These are phyloP conservation scores for Botrytis sinoallii DNA, from an alignment of 2,329 filamentous ascomycete genomes.

Conservation along the genomic window DNA sequence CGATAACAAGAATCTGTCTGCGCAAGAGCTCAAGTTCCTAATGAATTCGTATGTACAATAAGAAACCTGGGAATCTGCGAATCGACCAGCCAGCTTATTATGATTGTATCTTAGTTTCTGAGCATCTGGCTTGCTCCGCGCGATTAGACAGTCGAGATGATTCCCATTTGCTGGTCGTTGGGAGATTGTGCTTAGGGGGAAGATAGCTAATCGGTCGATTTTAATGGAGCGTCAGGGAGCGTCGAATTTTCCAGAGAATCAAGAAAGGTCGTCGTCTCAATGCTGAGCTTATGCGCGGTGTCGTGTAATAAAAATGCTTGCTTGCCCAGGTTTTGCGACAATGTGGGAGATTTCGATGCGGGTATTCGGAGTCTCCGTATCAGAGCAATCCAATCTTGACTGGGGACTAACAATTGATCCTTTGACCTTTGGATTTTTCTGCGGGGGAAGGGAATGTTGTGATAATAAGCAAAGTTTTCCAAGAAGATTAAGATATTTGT, in stretches of 20 bases:
- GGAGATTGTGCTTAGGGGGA: background rate
- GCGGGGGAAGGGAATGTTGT: constrained; percentile 14
- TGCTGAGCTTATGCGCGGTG: constrained; percentile 15
- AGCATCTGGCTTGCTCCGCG: background rate
- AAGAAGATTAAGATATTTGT: background rate
- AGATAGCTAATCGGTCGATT: background rate
- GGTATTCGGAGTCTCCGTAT: constrained; percentile 10
- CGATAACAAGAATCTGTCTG: constrained; percentile 4
- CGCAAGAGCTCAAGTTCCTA: background rate
- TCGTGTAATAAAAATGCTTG: constrained; percentile 18
- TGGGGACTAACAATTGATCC: background rate
- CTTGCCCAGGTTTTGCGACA: constrained; percentile 18
- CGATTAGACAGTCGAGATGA: constrained; percentile 10
- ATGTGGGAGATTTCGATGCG: constrained; percentile 11
- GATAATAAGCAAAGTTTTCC: background rate
- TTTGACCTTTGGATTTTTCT: constrained; percentile 2
- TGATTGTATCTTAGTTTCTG: background rate
- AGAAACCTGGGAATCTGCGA: background rate
- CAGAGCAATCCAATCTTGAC: background rate
- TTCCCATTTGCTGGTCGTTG: constrained; percentile 28
- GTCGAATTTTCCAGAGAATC: background rate
- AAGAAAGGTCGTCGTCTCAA: background rate
- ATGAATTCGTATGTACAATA: background rate
- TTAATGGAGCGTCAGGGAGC: background rate
- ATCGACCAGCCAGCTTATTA: constrained; percentile 9